Conservation (phyloP, 2,329 filamentous ascomycete species). For the Aureobasidium sp. region DNA sequence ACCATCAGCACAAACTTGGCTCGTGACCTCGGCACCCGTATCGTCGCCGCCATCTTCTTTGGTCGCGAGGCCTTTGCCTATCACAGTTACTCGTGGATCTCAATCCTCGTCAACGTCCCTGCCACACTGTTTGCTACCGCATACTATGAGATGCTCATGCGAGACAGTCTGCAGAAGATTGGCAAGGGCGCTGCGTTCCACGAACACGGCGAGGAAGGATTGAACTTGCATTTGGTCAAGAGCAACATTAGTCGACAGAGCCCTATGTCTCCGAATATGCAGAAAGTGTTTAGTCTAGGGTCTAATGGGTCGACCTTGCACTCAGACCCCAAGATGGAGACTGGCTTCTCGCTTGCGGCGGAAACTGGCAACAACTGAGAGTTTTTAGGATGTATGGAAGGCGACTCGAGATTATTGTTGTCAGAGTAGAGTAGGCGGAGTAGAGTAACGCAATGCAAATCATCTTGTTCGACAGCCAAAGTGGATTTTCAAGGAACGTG, state of each 20-base stretch:
- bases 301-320: background rate
- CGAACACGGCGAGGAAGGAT: slow-evolving; percentile 45
- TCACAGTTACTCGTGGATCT: slow-evolving; percentile 46
- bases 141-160: slow-evolving; percentile 50
- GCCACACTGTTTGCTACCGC: slow-evolving; percentile 50
- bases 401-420: background rate
- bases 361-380: background rate
- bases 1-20: slow-evolving; percentile 53
- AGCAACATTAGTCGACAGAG: slow-evolving; percentile 22
- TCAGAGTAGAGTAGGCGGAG: background rate
- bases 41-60: slow-evolving; percentile 54
- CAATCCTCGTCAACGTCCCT: slow-evolving; percentile 50
- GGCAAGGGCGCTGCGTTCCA: slow-evolving; percentile 45
- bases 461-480: background rate
- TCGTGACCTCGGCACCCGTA: slow-evolving; percentile 52
- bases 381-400: background rate
- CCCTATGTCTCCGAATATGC: slow-evolving; percentile 18
- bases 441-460: background rate
- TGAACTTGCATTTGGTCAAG: slow-evolving; percentile 36
- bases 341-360: background rate
- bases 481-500: no score
- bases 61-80: slow-evolving; percentile 45
- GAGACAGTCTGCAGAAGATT: slow-evolving; percentile 48
- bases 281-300: slow-evolving; percentile 14
- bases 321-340: background rate